Evolutionary conservation across 2,329 filamentous ascomycete genomes (phyloP).

Genomic region (Fusarium annulatum): DNA sequence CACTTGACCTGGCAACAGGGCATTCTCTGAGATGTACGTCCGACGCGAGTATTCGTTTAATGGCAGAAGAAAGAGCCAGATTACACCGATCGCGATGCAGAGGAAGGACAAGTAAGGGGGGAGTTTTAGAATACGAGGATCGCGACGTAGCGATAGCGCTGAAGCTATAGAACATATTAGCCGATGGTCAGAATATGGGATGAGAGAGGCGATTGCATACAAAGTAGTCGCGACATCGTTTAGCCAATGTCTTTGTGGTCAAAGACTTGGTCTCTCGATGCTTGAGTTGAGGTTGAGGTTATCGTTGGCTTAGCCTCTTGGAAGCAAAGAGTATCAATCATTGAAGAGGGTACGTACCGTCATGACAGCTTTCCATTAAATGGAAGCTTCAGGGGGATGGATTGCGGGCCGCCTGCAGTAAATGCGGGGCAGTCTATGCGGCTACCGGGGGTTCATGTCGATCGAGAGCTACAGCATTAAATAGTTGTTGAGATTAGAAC

Average conservation of each 20-base stretch:
- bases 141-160: conserved; percentile 77
- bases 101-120: conserved; percentile 89
- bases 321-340: conserved; percentile 5
- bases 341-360: conserved; percentile 39
- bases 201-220: conserved; percentile 51
- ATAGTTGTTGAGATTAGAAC: neutral
- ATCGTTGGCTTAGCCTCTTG: conserved; percentile 11
- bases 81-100: conserved; percentile 85
- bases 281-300: conserved; percentile 17
- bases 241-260: conserved; percentile 20
- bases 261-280: conserved; percentile 18
- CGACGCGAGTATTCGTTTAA: conserved; percentile 89
- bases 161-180: conserved; percentile 57
- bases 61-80: conserved; percentile 90
- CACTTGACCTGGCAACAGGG: conserved; percentile 92
- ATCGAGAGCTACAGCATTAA: conserved; percentile 1
- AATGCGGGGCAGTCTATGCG: conserved; percentile 34
- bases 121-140: conserved; percentile 83
- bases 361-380: conserved; percentile 34
- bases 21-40: conserved; percentile 98
- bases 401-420: conserved; percentile 19
- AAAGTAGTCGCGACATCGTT: conserved; percentile 65
- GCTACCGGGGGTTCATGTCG: conserved; percentile 17
- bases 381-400: conserved; percentile 25
- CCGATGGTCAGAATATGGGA: neutral